phyloP scores from a whole-genome alignment of 768 basidiomycete species.

The Pseudohyphozyma bogoriensis region DNA sequence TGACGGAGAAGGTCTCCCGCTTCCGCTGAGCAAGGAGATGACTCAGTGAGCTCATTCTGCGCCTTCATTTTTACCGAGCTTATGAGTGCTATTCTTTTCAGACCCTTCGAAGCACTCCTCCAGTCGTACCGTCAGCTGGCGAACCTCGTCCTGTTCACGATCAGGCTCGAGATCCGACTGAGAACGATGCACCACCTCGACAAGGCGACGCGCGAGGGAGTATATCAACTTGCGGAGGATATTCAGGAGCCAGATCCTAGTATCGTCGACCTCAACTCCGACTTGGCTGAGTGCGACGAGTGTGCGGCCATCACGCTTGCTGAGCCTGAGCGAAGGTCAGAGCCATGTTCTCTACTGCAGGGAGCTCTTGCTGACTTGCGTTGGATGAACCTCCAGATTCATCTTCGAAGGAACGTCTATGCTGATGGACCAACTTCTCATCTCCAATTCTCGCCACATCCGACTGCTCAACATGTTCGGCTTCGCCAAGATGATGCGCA shows the following conservation, averaged over 20 bases:
- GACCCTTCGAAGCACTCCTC: constrained; percentile 81
- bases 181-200: constrained; percentile 70
- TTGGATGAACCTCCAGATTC: constrained; percentile 48
- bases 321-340: constrained; percentile 57
- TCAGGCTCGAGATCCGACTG: constrained; percentile 79
- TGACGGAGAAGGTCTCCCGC: constrained; percentile 39
- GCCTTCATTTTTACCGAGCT: background rate
- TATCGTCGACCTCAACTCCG: constrained; percentile 70
- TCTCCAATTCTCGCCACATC: constrained; percentile 62
- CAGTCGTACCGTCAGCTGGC: constrained; percentile 85
- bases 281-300: constrained; percentile 67
- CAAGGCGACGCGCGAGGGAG: constrained; percentile 67
- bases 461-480: constrained; percentile 62
- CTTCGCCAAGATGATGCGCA: constrained; percentile 74
- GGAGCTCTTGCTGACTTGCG: background rate
- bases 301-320: constrained; percentile 55
- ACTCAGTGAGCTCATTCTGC: constrained; percentile 63
- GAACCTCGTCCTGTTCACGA: constrained; percentile 72
- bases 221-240: constrained; percentile 70
- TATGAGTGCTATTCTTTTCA: constrained; percentile 34
- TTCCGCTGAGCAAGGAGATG: constrained; percentile 83
- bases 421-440: constrained; percentile 72
- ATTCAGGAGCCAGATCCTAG: constrained; percentile 85
- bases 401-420: constrained; percentile 74
- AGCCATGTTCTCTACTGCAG: constrained; percentile 8